Conservation (phyloP, 2,329 filamentous ascomycete genomes). For the Aotearoamyces nothofagi region DNA sequence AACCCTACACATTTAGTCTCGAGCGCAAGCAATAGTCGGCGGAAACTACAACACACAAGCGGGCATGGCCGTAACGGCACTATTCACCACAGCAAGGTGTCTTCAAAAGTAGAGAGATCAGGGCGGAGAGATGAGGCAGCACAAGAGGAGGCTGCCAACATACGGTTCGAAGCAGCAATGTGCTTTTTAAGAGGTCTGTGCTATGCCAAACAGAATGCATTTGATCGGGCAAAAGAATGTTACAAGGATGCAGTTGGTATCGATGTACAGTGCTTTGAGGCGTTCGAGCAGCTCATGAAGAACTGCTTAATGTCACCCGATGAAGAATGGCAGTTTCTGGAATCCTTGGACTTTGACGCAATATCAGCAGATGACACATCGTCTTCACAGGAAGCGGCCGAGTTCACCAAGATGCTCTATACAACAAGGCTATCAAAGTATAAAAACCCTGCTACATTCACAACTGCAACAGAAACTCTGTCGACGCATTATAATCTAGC, state of each 20-base stretch:
- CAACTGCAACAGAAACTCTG: conserved; percentile 74
- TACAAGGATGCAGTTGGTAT: conserved; percentile 96
- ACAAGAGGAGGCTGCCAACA: conserved; percentile 54
- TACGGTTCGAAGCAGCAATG: conserved; percentile 92
- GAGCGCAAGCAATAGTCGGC: conserved; percentile 43
- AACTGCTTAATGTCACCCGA: conserved; percentile 76
- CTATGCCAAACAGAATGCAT: conserved; percentile 93
- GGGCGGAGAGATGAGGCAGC: conserved; percentile 14
- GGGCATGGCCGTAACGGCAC: conserved; percentile 33
- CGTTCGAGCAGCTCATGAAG: conserved; percentile 94
- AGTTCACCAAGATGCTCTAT: conserved; percentile 93
- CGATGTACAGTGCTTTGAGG: conserved; percentile 96
- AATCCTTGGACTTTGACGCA: conserved; percentile 73
- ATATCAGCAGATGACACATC: conserved; percentile 52
- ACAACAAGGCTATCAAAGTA: conserved; percentile 94
- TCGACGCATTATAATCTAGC: conserved; percentile 86
- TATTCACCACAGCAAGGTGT: conserved; percentile 27
- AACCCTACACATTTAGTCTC: conserved; percentile 82
- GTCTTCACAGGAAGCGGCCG: conserved; percentile 68
- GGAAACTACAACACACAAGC: conserved; percentile 57
- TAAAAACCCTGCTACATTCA: conserved; percentile 69
- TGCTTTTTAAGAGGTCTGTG: conserved; percentile 89
- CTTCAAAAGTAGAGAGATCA: conserved; percentile 12
- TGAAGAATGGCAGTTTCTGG: conserved; percentile 57
- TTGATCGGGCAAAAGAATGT: conserved; percentile 92